These are phyloP conservation scores for Aspergillus caelatus DNA, from an alignment of 2,329 filamentous ascomycete species.

Conservation along the genomic window DNA sequence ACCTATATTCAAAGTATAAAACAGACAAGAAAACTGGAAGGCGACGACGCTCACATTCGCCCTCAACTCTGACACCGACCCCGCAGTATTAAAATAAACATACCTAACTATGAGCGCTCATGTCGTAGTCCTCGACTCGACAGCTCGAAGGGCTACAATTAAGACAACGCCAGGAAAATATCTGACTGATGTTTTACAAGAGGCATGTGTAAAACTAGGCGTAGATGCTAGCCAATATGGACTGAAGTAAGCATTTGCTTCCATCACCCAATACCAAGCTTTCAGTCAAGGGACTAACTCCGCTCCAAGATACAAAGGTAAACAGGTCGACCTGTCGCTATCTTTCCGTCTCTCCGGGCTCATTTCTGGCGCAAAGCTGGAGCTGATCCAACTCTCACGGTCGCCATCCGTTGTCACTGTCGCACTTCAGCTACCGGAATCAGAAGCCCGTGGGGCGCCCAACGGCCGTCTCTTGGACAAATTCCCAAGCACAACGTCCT, in stretches of 20 bases:
- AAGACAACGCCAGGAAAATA: slow-evolving; percentile 82
- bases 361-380: slow-evolving; percentile 82
- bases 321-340: slow-evolving; percentile 80
- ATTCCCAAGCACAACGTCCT: slow-evolving; percentile 80
- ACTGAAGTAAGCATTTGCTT: slow-evolving; percentile 67
- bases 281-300: background rate
- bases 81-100: slow-evolving; percentile 22
- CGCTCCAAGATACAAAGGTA: slow-evolving; percentile 72
- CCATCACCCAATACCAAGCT: background rate
- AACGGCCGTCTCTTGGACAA: slow-evolving; percentile 76
- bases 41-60: background rate
- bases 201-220: slow-evolving; percentile 83
- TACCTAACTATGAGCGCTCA: slow-evolving; percentile 72
- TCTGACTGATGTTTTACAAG: slow-evolving; percentile 80
- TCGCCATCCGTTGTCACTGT: slow-evolving; percentile 85
- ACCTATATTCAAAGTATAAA: background rate
- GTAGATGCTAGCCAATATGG: slow-evolving; percentile 73
- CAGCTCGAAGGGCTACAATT: slow-evolving; percentile 74
- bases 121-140: slow-evolving; percentile 82
- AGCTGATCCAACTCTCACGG: slow-evolving; percentile 84
- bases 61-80: slow-evolving; percentile 8
- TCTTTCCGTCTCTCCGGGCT: slow-evolving; percentile 84
- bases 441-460: slow-evolving; percentile 65
- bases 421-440: slow-evolving; percentile 79
- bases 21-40: background rate